phyloP scores from a whole-genome alignment of 257 asterid species.

The Penstemon davidsonii region DNA sequence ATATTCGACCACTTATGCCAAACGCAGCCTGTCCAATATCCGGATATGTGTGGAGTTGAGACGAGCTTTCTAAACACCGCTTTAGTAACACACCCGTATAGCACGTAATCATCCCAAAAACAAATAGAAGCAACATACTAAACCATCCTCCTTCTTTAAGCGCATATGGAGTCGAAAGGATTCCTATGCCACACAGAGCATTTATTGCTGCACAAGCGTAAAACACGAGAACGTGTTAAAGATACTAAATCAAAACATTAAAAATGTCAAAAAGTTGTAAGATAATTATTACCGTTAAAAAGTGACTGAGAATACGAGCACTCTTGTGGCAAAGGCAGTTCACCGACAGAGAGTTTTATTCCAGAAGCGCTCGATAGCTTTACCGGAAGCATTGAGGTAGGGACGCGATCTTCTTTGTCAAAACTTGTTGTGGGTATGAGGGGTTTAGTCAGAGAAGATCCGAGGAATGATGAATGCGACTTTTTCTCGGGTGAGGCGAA shows the following conservation, averaged over 20 bases:
- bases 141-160: conserved; percentile 95
- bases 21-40: conserved; percentile 97
- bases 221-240: conserved; percentile 7
- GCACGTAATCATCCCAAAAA: conserved; percentile 71
- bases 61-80: conserved; percentile 80
- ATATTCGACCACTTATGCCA: conserved; percentile 69
- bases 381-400: conserved; percentile 43
- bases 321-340: conserved; percentile 42
- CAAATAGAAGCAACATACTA: conserved; percentile 58
- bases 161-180: conserved; percentile 88
- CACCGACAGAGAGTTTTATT: conserved; percentile 35
- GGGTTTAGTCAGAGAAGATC: conserved; percentile 48
- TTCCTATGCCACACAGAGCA: conserved; percentile 88
- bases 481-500: conserved; percentile 35
- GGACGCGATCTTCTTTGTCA: conserved; percentile 40
- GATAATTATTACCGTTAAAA: conserved; percentile 55
- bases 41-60: conserved; percentile 79
- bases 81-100: conserved; percentile 80
- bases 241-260: too few species aligned
- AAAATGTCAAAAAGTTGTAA: too few species aligned
- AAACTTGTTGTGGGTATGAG: conserved; percentile 35
- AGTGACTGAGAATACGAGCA: conserved; percentile 76
- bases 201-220: conserved; percentile 63
- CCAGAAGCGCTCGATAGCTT: conserved; percentile 36
- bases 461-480: conserved; percentile 31